These are phyloP conservation scores for Boletus rufocinnamomeus DNA, from an alignment of 768 basidiomycete genomes.

Conservation along the genomic window DNA sequence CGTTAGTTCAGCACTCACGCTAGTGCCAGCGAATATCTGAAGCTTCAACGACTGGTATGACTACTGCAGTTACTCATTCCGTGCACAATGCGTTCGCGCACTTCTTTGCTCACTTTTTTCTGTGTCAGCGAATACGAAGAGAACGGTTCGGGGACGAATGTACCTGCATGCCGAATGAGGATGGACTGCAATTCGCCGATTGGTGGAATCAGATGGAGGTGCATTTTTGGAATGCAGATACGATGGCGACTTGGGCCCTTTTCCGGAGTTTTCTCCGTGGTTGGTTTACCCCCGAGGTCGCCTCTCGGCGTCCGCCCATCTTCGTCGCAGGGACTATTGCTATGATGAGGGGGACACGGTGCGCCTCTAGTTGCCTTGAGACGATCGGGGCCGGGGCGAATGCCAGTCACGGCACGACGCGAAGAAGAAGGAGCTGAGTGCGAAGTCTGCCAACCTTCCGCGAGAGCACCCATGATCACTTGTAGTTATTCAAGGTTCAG, in stretches of 20 bases:
- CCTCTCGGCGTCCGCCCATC: background rate
- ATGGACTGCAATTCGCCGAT: background rate
- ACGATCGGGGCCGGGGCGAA: background rate
- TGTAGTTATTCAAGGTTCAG: background rate
- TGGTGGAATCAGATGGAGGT: background rate
- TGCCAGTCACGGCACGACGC: background rate
- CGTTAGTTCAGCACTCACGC: background rate
- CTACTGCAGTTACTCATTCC: background rate
- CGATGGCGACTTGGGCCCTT: background rate
- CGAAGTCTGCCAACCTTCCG: constrained; percentile 2
- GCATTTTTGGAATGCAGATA: too few species aligned
- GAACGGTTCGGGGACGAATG: background rate
- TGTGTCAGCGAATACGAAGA: background rate
- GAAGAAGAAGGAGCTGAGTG: background rate
- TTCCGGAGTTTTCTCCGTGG: background rate
- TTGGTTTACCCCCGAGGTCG: background rate
- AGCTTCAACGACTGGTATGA: background rate
- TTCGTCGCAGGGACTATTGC: background rate
- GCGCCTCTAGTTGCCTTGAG: rapidly evolving
- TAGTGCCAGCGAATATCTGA: background rate
- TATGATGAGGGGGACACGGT: background rate
- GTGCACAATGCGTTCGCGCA: background rate
- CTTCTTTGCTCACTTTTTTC: background rate
- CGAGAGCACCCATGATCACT: constrained; percentile 1
- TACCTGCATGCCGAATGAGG: background rate